Evolutionary conservation across 495 filamentous ascomycete genomes (phyloP).

Genomic region (Penicillium turbatum): DNA sequence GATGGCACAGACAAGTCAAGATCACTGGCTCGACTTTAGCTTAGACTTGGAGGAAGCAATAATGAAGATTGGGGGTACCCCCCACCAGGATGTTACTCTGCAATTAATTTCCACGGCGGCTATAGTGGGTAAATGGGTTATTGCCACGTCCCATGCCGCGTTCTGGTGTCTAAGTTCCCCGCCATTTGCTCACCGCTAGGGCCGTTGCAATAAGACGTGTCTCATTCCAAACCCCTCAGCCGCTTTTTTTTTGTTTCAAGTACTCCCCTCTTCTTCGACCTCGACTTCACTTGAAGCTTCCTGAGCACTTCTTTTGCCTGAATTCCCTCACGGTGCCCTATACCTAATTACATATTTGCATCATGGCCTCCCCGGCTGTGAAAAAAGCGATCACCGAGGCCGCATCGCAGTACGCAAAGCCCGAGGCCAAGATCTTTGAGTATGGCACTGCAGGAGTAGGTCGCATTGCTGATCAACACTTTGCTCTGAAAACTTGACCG

Average conservation of each 20-base stretch:
- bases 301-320: constrained; percentile 4
- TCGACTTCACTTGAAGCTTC: constrained; percentile 2
- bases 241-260: constrained; percentile 28
- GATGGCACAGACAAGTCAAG: background rate
- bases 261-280: constrained; percentile 10
- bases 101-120: constrained; percentile 17
- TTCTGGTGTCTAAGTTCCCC: constrained; percentile 12
- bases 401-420: constrained; percentile 55
- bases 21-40: background rate
- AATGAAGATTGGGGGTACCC: background rate
- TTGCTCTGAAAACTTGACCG: constrained; percentile 6
- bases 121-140: background rate
- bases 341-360: constrained; percentile 14
- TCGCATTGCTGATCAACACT: constrained; percentile 12
- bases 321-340: background rate
- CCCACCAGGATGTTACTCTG: constrained; percentile 6
- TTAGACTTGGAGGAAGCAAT: constrained; percentile 6
- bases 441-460: constrained; percentile 94
- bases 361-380: constrained; percentile 44
- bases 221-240: constrained; percentile 29
- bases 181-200: constrained; percentile 33
- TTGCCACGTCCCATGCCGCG: constrained; percentile 12
- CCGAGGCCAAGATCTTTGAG: constrained; percentile 65
- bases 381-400: constrained; percentile 45
- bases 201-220: constrained; percentile 31